Conservation (phyloP, 163 green algal species). For the Scenedesmus sp. region DNA sequence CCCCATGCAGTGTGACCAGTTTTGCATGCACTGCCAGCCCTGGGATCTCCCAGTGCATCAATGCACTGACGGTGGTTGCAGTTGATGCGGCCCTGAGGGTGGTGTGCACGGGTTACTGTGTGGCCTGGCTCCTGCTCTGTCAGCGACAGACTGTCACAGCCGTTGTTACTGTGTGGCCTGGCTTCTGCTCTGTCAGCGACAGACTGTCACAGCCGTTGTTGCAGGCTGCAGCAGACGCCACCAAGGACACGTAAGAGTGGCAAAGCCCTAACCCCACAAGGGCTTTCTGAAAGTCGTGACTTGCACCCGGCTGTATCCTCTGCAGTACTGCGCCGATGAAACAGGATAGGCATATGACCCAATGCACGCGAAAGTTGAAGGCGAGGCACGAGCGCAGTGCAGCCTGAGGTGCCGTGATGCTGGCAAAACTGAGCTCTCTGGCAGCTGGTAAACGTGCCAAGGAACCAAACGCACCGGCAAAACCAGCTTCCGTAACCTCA, state of each 20-base stretch:
- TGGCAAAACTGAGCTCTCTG: background rate
- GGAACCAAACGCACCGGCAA: background rate
- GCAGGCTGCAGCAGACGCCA: background rate
- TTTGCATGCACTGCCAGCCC: background rate
- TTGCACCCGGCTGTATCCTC: background rate
- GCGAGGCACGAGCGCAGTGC: background rate
- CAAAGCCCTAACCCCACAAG: background rate
- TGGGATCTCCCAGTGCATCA: background rate
- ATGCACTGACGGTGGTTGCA: no score
- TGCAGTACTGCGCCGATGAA: background rate
- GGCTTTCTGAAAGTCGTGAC: background rate
- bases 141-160: no score
- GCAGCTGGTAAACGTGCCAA: background rate
- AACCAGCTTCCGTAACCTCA: no score
- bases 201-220: background rate
- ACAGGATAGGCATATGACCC: no score
- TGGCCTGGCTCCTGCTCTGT: no score
- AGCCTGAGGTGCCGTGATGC: slow-evolving; percentile 1
- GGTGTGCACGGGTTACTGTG: background rate
- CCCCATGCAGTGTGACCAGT: no score
- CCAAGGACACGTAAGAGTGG: background rate
- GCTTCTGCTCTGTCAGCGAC: no score
- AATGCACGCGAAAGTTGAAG: background rate
- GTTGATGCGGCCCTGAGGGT: background rate
- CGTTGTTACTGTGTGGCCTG: no score